Base-by-base conservation (phyloP, 2,329 filamentous ascomycete genomes). In the Diaporthe destruens region DNA sequence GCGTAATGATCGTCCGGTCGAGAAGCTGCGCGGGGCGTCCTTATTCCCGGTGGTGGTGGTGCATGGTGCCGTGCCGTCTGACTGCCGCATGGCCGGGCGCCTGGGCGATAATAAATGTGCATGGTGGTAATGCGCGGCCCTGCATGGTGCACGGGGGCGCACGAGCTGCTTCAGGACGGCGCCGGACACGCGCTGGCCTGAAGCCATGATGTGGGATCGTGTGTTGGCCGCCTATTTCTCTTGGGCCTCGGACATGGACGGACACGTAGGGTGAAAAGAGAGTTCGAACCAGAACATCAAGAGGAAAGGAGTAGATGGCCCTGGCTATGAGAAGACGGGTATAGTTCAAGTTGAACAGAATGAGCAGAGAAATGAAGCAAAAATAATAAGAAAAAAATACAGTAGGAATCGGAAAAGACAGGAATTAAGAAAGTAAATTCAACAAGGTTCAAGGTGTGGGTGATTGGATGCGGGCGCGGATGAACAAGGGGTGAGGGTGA, bases 1-100 rank as follows among this genome's bases (percentile, higher is more conserved):
- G 61, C 61, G 72, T 42, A 59, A 56, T 23, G 56, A 36, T 29
- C 65, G 65, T 16, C 68, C 65, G 42, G 69, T 59, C 12, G 72
- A 74, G 53, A 73, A 55, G 47, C 55, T 56, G 56, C 63, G 39
- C 6, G 12, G 20, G 16, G 32, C 5, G 14, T 65, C 29, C 29
- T 29, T 66, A 53, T 66, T 66, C 61, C 61, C 61, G 47, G 34
- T 6, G 12, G 20, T 11, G 20, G 20, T 39, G n/a, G 47, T 53
- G 61, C 47, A 65, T 65, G 61, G 44, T 51, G 61, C 61, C 12
- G 36, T 12, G 61, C 44, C 44, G 61, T 65, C 44, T n/a, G 29
- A 65, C 61, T 34, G 57, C 57, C 44, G 61, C 20, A 29, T 25
- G 44, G 32, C 29, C 29, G 51, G 44, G 44, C 61, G 18, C 6